A percentile compares a stretch with the other conserved stretches of the same genome.
These are phyloP conservation scores for Botrytis pseudocinerea DNA, from an alignment of 2,329 filamentous ascomycete species.

Conservation along the genomic window DNA sequence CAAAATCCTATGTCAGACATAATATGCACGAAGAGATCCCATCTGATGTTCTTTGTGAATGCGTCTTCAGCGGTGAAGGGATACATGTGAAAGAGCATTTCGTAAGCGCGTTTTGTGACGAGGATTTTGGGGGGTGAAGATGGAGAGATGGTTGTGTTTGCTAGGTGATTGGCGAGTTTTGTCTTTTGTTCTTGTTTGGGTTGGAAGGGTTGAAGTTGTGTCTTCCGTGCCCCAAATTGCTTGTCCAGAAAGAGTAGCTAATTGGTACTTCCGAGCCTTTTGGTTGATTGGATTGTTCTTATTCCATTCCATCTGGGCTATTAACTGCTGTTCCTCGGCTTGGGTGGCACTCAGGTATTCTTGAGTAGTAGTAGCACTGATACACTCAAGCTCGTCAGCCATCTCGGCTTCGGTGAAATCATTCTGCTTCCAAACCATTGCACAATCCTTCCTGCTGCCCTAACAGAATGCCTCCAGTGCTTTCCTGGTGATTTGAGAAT, in stretches of 20 bases:
- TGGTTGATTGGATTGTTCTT: neutral
- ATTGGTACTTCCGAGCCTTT: neutral
- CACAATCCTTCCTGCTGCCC: neutral
- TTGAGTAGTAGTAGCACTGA: neutral
- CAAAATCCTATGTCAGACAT: slow-evolving; percentile 24
- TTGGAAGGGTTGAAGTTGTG: neutral
- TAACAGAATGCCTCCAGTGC: neutral
- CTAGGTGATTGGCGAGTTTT: neutral
- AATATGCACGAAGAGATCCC: slow-evolving; percentile 13
- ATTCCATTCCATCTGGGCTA: neutral
- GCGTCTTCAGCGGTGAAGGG: neutral
- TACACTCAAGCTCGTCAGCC: neutral
- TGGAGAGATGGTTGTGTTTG: neutral
- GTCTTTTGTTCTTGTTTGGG: neutral
- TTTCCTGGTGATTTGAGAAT: neutral
- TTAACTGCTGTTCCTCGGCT: neutral
- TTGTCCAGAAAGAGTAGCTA: neutral
- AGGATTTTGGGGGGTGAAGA: fast-evolving
- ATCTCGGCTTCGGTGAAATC: neutral
- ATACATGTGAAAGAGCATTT: neutral
- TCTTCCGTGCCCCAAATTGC: neutral
- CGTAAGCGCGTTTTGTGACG: neutral
- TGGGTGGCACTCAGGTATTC: neutral
- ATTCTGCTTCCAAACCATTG: neutral
- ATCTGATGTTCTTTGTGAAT: neutral